Percentiles rank a stretch among this genome's conserved stretches.
Conservation (phyloP, 345 rosid genomes). For the Excoecaria agallocha region DNA sequence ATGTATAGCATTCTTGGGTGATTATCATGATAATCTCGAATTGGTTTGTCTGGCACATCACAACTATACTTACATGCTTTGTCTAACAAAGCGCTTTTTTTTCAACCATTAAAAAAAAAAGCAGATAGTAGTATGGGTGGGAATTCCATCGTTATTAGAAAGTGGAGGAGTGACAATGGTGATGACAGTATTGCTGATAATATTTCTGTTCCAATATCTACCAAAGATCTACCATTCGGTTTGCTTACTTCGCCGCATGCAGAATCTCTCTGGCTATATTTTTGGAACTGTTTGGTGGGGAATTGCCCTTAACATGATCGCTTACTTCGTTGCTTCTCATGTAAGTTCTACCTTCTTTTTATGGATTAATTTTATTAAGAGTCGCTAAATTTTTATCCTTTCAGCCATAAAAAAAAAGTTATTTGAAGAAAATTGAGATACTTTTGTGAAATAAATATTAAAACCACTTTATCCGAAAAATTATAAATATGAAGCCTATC, state of each 20-base stretch:
- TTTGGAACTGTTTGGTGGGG: slow-evolving; percentile 99
- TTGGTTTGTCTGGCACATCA: not conserved
- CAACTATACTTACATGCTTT: not conserved
- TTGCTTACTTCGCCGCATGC: slow-evolving; percentile 84
- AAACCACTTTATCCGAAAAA: too few species aligned
- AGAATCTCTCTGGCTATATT: slow-evolving; percentile 81
- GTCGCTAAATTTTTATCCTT: too few species aligned
- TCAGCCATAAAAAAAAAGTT: too few species aligned
- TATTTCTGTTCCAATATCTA: slow-evolving; percentile 84
- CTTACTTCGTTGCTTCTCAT: slow-evolving; percentile 91
- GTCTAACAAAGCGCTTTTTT: too few species aligned
- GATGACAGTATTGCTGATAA: slow-evolving; percentile 60
- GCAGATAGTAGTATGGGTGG: slow-evolving; percentile 85
- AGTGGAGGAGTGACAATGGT: slow-evolving; percentile 58
- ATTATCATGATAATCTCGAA: not conserved
- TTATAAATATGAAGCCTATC: too few species aligned
- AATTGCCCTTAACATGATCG: slow-evolving; percentile 83
- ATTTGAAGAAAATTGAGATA: too few species aligned
- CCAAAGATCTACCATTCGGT: slow-evolving; percentile 92
- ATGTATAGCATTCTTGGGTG: not conserved
- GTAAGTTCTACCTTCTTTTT: slow-evolving; percentile 42
- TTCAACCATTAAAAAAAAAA: not conserved
- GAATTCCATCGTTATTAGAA: slow-evolving; percentile 57
- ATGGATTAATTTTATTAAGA: too few species aligned
- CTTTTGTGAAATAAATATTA: too few species aligned